A percentile compares a stretch with the other conserved stretches of the same genome.
phyloP scores from a whole-genome alignment of 2,329 filamentous ascomycete species.

The Verticillium tricorpus region DNA sequence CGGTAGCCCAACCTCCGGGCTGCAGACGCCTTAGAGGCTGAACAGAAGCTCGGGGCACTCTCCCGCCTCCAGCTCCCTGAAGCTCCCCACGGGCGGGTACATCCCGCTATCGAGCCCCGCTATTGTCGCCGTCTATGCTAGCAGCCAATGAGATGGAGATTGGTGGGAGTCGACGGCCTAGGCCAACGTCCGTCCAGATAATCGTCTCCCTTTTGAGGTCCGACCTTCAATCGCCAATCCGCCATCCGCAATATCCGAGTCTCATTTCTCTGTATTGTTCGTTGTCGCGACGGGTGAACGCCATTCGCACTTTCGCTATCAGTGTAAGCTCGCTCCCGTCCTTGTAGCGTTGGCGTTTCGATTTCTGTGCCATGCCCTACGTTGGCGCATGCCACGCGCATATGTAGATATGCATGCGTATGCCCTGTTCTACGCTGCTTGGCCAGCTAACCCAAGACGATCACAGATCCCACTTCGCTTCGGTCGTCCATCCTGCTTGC shows the following conservation, averaged over 20 bases:
- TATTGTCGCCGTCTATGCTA: background rate
- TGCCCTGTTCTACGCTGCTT: background rate
- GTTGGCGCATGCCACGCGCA: background rate
- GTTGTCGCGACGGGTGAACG: background rate
- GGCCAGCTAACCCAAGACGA: background rate
- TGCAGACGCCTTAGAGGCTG: background rate
- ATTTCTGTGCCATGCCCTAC: background rate
- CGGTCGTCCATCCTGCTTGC: background rate
- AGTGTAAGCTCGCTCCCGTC: background rate
- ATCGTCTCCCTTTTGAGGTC: background rate
- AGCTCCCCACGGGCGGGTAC: background rate
- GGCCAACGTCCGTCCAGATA: background rate
- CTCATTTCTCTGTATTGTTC: background rate
- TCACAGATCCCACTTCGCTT: background rate
- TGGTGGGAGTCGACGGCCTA: background rate
- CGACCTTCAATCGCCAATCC: background rate
- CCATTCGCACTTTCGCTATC: background rate
- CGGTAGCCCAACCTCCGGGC: background rate
- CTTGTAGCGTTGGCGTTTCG: background rate
- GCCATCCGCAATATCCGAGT: background rate
- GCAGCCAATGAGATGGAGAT: background rate
- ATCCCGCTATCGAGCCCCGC: background rate
- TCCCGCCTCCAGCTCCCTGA: background rate
- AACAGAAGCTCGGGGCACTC: background rate
- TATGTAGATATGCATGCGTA: background rate